Base-by-base conservation (phyloP, 2,329 filamentous ascomycete species). In the Trichoderma guizhouense region DNA sequence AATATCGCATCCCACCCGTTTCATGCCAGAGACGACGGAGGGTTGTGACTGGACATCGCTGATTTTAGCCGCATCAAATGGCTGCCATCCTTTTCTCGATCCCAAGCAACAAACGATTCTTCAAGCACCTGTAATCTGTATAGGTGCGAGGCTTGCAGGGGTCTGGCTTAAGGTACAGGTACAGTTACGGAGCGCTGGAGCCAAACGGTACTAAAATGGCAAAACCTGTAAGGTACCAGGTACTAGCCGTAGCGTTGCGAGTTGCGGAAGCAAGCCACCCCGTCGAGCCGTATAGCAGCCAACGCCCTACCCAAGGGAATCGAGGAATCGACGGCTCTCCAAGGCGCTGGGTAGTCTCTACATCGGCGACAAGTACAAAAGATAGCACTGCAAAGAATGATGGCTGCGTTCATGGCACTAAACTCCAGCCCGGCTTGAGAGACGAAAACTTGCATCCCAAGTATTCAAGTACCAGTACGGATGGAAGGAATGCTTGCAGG, bases 211-310 rank as follows among this genome's bases (percentile, higher is more conserved):
- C 63, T 39, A 55, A 36, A n/a, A n/a, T 26, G 30, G 63, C 30
- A 57, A 36, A 55, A 36, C 47, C 63, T 66, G 47, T 55, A 66
- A 65, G 63, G 63, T 65, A 65, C 63, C 63, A 36, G 30, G 47
- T 57, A 66, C 63, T 26, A 26, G 63, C 47, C 15, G 39, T 34
- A 39, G 65, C 65, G 53, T 60, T 68, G 65, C 53, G 24, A 43
- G 34, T 43, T 60, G 43, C 65, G 55, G 65, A 43, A 60, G 65
- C 65, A 69, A 69, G 55, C 64, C 64, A 67, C 64, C 64, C 64
- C 64, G 64, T 67, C 64, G 51, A 67, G 51, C 64, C 64, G 64
- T 57, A 51, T 51, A n/a, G 26, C 28, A 32, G 26, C 64, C 51
- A 60, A n/a, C 53, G 12, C 62, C 14, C 28, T 43, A n/a, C 61